A percentile compares a stretch with the other conserved stretches of the same genome.
These are phyloP conservation scores for Tulasnella sp. DNA, from an alignment of 768 basidiomycete genomes.

Conservation along the genomic window DNA sequence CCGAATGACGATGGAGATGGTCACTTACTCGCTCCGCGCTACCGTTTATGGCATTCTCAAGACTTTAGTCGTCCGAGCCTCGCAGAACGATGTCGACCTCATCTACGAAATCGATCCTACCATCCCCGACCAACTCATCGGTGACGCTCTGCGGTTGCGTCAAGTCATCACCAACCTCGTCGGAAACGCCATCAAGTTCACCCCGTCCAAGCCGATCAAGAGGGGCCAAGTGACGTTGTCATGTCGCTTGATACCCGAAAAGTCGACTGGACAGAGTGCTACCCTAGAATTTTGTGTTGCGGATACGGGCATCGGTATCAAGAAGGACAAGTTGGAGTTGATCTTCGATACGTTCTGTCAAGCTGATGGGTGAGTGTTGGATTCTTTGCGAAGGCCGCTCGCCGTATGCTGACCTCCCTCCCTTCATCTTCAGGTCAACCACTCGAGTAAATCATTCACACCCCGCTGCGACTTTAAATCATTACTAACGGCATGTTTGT, in stretches of 20 bases:
- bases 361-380: slow-evolving; percentile 65
- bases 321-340: slow-evolving; percentile 94
- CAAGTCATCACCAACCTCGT: slow-evolving; percentile 95
- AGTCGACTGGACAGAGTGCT: slow-evolving; percentile 71
- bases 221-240: slow-evolving; percentile 90
- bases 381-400: background rate
- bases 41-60: slow-evolving; percentile 97
- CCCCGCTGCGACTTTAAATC: background rate
- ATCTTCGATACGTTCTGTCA: slow-evolving; percentile 99
- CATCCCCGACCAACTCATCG: slow-evolving; percentile 95
- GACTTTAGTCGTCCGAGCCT: slow-evolving; percentile 94
- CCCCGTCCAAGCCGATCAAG: slow-evolving; percentile 67
- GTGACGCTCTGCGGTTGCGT: slow-evolving; percentile 88
- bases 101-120: slow-evolving; percentile 94
- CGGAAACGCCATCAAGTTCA: slow-evolving; percentile 97
- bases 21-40: slow-evolving; percentile 95
- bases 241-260: slow-evolving; percentile 63
- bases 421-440: slow-evolving; percentile 54
- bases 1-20: slow-evolving; percentile 99
- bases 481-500: slow-evolving; percentile 26
- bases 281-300: slow-evolving; percentile 96
- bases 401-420: background rate
- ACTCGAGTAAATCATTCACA: slow-evolving; percentile 62
- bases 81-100: slow-evolving; percentile 92
- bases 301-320: slow-evolving; percentile 98